These are phyloP conservation scores for Thermomucor indicae-seudaticae DNA, from an alignment of 371 early-diverging fungal genomes.

Conservation along the genomic window DNA sequence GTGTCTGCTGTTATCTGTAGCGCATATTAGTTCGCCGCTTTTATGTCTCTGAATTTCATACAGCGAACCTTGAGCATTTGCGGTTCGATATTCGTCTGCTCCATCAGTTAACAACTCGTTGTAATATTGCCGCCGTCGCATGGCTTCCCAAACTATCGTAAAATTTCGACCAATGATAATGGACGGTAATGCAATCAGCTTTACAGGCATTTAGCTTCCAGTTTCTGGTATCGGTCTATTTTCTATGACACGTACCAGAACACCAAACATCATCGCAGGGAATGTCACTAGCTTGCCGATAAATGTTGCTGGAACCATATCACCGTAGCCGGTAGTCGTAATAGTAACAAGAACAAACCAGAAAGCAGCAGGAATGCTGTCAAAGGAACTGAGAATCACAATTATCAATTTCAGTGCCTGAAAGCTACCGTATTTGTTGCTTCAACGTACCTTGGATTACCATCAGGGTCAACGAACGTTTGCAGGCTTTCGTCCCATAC, in stretches of 20 bases:
- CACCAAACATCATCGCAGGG: slow-evolving; percentile 83
- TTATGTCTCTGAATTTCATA: slow-evolving; percentile 15
- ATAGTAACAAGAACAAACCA: slow-evolving; percentile 84
- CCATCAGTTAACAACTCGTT: slow-evolving; percentile 5
- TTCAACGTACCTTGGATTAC: slow-evolving; percentile 50
- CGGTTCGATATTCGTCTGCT: slow-evolving; percentile 2
- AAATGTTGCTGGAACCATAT: slow-evolving; percentile 82
- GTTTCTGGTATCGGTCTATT: neutral
- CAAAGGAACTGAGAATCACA: slow-evolving; percentile 51
- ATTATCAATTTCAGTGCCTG: neutral
- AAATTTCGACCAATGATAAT: slow-evolving; percentile 88
- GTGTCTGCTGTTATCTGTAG: too few relatives aligned
- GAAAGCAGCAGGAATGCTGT: slow-evolving; percentile 80
- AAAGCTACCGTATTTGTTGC: neutral
- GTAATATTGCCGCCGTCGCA: slow-evolving; percentile 43
- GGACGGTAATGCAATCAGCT: slow-evolving; percentile 81
- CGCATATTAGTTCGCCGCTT: too few relatives aligned
- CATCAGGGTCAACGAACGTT: slow-evolving; percentile 62
- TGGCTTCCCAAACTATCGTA: slow-evolving; percentile 81
- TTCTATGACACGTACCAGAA: slow-evolving; percentile 45
- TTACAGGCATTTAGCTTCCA: too few relatives aligned
- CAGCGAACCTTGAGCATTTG: slow-evolving; percentile 9
- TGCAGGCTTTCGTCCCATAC: slow-evolving; percentile 71
- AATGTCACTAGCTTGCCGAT: slow-evolving; percentile 82
- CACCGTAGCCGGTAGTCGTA: slow-evolving; percentile 85